Conservation (phyloP, 768 basidiomycete species). For the Xerocomellus amylosporus region DNA sequence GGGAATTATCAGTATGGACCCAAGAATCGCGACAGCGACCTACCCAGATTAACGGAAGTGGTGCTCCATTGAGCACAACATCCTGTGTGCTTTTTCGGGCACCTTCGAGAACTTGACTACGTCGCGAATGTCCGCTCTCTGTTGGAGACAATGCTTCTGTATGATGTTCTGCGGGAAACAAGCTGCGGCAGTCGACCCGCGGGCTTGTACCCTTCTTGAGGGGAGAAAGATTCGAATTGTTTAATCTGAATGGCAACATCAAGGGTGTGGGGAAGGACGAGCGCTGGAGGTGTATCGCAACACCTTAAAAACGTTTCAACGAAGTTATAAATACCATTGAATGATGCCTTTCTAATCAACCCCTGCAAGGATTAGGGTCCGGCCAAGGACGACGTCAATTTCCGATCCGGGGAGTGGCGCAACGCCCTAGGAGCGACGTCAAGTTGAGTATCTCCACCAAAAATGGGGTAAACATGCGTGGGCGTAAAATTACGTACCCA, state of each 20-base stretch:
- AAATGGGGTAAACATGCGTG: constrained; percentile 3
- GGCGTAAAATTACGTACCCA: constrained; percentile 4
- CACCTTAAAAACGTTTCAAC: constrained; percentile 5
- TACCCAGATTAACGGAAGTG: constrained; percentile 30
- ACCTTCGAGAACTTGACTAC: constrained; percentile 1
- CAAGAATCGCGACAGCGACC: background rate
- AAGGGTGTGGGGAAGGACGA: constrained; percentile 5
- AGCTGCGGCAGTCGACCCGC: constrained; percentile 21
- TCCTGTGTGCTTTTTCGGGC: constrained; percentile 10
- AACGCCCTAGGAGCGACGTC: background rate
- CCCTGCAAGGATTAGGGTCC: background rate
- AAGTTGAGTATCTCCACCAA: background rate
- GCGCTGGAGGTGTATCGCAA: background rate
- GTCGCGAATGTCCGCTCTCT: background rate
- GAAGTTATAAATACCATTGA: background rate
- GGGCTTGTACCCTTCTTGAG: constrained; percentile 14
- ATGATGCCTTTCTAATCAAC: background rate
- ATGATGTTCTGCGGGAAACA: constrained; percentile 13
- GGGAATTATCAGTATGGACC: background rate
- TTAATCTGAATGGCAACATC: constrained; percentile 15
- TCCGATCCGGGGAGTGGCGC: background rate
- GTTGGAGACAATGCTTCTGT: background rate
- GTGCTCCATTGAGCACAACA: constrained; percentile 19
- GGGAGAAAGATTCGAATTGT: constrained; percentile 15
- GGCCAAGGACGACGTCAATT: background rate